Conservation (phyloP, 1,284 basidiomycete species). For the Coniophora puteana region DNA sequence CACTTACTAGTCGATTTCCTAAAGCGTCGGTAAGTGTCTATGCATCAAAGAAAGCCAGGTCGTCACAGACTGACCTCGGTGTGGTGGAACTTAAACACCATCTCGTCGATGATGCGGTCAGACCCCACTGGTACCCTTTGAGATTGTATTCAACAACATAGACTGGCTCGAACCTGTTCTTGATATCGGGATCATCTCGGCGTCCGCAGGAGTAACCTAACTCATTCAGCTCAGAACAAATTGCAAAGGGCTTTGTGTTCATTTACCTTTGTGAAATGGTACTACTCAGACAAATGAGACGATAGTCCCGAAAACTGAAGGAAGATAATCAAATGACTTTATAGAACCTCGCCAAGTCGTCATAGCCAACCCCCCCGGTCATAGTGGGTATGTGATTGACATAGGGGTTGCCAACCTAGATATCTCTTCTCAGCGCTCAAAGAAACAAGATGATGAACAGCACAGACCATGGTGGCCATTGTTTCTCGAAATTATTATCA, state of each 20-base stretch:
- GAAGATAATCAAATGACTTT: slow-evolving; percentile 25
- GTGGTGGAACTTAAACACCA: slow-evolving; percentile 44
- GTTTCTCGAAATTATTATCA: slow-evolving; percentile 29
- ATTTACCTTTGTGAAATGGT: slow-evolving; percentile 38
- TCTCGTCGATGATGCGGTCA: slow-evolving; percentile 43
- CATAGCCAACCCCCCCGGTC: slow-evolving; percentile 40
- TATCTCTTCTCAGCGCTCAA: background rate
- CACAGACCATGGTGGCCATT: slow-evolving; percentile 40
- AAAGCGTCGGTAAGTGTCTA: slow-evolving; percentile 6
- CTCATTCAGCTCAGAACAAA: slow-evolving; percentile 4
- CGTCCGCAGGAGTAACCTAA: slow-evolving; percentile 39
- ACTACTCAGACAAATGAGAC: slow-evolving; percentile 18
- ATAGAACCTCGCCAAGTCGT: slow-evolving; percentile 41
- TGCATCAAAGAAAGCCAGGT: slow-evolving; percentile 2
- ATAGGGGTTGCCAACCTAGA: slow-evolving; percentile 41
- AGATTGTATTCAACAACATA: background rate
- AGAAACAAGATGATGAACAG: slow-evolving; percentile 2
- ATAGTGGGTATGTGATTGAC: slow-evolving; percentile 47
- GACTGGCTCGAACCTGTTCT: slow-evolving; percentile 31
- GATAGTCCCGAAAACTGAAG: background rate
- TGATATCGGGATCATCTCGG: slow-evolving; percentile 40
- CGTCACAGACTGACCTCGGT: slow-evolving; percentile 33
- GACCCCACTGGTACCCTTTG: slow-evolving; percentile 33
- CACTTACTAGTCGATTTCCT: slow-evolving; percentile 46
- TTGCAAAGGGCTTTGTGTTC: background rate